These are phyloP conservation scores for Daphne laureola DNA, from an alignment of 441 rosid species.

Conservation along the genomic window DNA sequence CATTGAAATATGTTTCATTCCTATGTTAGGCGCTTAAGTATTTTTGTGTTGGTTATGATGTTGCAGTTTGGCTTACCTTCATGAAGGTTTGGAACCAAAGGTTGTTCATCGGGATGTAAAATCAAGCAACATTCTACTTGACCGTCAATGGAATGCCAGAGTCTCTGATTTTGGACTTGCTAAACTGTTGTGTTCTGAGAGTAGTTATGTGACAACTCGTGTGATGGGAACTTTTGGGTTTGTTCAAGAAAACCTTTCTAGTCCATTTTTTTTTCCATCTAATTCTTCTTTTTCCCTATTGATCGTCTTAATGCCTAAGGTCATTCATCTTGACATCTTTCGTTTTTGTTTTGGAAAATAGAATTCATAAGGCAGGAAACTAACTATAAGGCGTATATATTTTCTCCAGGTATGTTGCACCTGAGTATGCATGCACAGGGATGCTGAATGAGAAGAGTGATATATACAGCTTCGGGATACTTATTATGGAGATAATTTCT, in stretches of 20 bases:
- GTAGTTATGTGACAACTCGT: constrained; percentile 84
- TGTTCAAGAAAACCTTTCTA: constrained; percentile 19
- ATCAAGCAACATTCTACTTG: constrained; percentile 83
- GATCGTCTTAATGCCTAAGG: not conserved
- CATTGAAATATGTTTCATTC: not conserved
- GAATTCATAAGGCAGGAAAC: constrained; percentile 1
- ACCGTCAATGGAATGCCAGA: constrained; percentile 81
- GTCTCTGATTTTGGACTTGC: constrained; percentile 98
- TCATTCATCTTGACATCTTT: not conserved
- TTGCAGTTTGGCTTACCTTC: constrained; percentile 89
- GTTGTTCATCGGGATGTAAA: constrained; percentile 94
- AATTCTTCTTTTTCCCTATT: not conserved
- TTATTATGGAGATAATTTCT: constrained; percentile 83
- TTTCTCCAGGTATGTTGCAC: constrained; percentile 74
- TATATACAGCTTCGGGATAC: constrained; percentile 85
- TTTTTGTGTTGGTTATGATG: constrained; percentile 5
- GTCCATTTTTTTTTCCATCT: not conserved
- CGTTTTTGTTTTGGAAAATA: no score
- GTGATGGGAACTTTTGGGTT: constrained; percentile 99
- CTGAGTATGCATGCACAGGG: constrained; percentile 98
- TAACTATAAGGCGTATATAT: constrained; percentile 11
- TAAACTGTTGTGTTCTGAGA: constrained; percentile 81
- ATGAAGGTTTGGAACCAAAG: constrained; percentile 97
- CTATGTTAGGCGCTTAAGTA: not conserved
- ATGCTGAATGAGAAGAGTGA: constrained; percentile 95